Conservation (phyloP, 75 land plant species). For the Sequoia sempervirens region DNA sequence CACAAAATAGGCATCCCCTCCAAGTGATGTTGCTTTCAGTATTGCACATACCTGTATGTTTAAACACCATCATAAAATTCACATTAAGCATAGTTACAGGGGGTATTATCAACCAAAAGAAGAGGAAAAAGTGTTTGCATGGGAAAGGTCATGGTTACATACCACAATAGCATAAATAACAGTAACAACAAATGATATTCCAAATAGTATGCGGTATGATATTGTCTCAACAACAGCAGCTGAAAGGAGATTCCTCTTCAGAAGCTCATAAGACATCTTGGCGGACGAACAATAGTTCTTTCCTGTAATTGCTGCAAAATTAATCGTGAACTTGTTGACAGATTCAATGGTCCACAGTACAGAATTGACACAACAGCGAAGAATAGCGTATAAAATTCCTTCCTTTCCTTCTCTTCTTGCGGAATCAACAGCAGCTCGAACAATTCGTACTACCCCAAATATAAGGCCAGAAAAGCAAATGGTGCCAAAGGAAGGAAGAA, state of each 20-base stretch:
- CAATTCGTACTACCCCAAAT: slow-evolving; percentile 52
- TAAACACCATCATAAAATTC: slow-evolving; percentile 8
- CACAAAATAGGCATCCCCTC: slow-evolving; percentile 41
- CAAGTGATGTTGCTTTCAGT: slow-evolving; percentile 37
- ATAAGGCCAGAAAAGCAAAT: slow-evolving; percentile 86
- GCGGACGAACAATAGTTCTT: slow-evolving; percentile 89
- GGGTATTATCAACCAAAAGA: not conserved
- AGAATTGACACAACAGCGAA: slow-evolving; percentile 68
- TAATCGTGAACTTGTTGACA: slow-evolving; percentile 91
- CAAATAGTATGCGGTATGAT: slow-evolving; percentile 69
- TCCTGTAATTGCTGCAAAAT: slow-evolving; percentile 96
- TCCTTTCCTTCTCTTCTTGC: slow-evolving; percentile 47
- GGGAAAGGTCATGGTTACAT: slow-evolving; percentile 19
- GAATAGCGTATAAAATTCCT: slow-evolving; percentile 28
- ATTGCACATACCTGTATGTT: slow-evolving; percentile 71
- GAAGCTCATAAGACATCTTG: slow-evolving; percentile 86
- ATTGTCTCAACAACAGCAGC: slow-evolving; percentile 93
- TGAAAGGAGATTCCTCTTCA: slow-evolving; percentile 88
- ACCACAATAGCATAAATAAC: slow-evolving; percentile 79
- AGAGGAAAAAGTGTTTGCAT: not conserved
- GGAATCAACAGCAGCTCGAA: slow-evolving; percentile 66
- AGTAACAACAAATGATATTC: slow-evolving; percentile 69
- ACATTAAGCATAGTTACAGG: not conserved
- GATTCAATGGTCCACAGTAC: slow-evolving; percentile 69
- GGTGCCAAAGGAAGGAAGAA: slow-evolving; percentile 96